phyloP scores from a whole-genome alignment of 1,284 basidiomycete species.

The Marasmius tenuissimus region DNA sequence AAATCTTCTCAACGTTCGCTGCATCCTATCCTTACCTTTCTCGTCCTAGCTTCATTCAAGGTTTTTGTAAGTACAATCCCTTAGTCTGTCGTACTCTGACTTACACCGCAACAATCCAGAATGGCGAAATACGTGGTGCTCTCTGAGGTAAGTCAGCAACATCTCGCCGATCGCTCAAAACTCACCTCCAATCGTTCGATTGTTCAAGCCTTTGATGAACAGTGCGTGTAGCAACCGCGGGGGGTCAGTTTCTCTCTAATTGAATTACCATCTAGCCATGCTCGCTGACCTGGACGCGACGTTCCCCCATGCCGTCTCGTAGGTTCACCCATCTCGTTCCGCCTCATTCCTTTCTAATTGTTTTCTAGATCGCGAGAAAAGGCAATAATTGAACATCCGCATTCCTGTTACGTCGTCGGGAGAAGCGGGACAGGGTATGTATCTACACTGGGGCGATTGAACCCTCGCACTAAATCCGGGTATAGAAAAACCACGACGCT shows the following conservation, averaged over 20 bases:
- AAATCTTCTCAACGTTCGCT: background rate
- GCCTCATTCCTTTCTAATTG: background rate
- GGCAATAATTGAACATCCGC: constrained; percentile 57
- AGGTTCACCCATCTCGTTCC: constrained; percentile 8
- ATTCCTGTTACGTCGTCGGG: constrained; percentile 69
- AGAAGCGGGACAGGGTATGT: constrained; percentile 73
- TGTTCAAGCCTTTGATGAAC: constrained; percentile 49
- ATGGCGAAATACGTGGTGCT: constrained; percentile 66
- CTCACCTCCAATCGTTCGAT: constrained; percentile 3
- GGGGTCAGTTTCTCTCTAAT: constrained; percentile 12
- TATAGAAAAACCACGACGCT: constrained; percentile 75
- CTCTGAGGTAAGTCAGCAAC: constrained; percentile 45
- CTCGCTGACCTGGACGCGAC: constrained; percentile 49
- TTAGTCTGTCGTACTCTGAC: background rate
- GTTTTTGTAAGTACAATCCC: constrained; percentile 9
- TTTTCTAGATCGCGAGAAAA: constrained; percentile 52
- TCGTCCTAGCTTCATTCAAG: constrained; percentile 11
- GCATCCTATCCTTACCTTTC: background rate
- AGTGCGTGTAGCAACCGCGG: constrained; percentile 30
- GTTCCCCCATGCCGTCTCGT: constrained; percentile 41
- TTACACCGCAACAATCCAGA: background rate
- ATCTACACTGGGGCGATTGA: background rate
- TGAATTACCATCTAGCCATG: constrained; percentile 21
- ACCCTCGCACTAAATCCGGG: background rate
- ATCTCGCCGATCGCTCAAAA: constrained; percentile 1